phyloP scores from a whole-genome alignment of 805 yeast species.

The Kazachstania bromeliacearum region DNA sequence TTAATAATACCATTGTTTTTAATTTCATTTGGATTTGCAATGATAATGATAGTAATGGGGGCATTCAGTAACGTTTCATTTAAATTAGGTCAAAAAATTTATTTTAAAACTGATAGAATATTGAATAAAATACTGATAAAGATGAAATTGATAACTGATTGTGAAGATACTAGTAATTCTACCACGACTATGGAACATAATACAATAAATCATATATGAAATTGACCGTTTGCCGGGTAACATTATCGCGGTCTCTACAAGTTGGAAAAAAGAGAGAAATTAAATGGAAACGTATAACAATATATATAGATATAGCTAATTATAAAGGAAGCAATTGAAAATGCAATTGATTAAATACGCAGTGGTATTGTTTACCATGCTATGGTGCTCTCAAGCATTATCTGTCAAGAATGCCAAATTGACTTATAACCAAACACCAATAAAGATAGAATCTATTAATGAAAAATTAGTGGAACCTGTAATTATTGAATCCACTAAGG shows the following conservation, averaged over 20 bases:
- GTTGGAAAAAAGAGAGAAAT: too few relatives aligned
- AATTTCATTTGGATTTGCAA: constrained; percentile 23
- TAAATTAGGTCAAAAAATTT: constrained; percentile 5
- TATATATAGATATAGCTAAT: too few relatives aligned
- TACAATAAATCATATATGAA: too few relatives aligned
- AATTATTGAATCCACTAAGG: constrained; percentile 3
- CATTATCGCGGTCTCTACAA: too few relatives aligned
- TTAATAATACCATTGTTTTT: constrained; percentile 23
- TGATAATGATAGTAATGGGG: constrained; percentile 22
- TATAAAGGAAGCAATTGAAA: background rate
- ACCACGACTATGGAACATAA: too few relatives aligned
- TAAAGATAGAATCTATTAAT: background rate
- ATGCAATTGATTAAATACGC: background rate
- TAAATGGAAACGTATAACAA: too few relatives aligned
- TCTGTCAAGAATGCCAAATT: constrained; percentile 5
- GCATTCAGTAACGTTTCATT: constrained; percentile 23
- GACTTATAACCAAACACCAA: background rate
- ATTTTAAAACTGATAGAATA: background rate
- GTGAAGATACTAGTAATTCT: too few relatives aligned
- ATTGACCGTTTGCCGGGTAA: too few relatives aligned
- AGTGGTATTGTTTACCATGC: constrained; percentile 2
- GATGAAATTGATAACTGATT: too few relatives aligned
- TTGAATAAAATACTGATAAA: too few relatives aligned
- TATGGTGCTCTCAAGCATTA: constrained; percentile 5
- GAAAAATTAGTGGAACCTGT: background rate